phyloP scores from a whole-genome alignment of 108 stramenopile genomes.

The Conticribra guillardii region DNA sequence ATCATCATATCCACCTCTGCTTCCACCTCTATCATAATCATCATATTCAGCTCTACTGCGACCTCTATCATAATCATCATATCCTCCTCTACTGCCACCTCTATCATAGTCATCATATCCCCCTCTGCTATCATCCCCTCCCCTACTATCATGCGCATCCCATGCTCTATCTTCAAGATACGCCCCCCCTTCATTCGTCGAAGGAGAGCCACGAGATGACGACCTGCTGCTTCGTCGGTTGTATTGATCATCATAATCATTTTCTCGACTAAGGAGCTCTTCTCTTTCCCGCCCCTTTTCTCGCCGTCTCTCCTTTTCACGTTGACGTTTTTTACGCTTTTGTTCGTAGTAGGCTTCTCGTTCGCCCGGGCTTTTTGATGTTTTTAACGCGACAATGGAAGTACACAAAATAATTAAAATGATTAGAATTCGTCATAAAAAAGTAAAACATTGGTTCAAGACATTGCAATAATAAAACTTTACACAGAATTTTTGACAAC shows the following conservation, averaged over 20 bases:
- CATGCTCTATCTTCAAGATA: constrained; percentile 9
- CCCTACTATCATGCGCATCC: constrained; percentile 7
- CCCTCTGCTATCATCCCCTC: constrained; percentile 4
- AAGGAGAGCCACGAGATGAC: not conserved
- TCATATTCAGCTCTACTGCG: constrained; percentile 5
- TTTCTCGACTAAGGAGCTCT: constrained; percentile 5
- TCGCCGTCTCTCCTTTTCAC: constrained; percentile 6
- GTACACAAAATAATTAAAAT: too few species aligned
- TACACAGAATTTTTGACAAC: constrained; percentile 1
- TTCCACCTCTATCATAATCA: not conserved
- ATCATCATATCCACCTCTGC: constrained; percentile 7
- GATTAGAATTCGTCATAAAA: too few species aligned
- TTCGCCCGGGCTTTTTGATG: constrained; percentile 16
- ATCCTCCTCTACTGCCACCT: constrained; percentile 10
- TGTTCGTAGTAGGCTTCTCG: constrained; percentile 38
- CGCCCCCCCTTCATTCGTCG: constrained; percentile 19
- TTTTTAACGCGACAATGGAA: not conserved
- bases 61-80: constrained; percentile 13
- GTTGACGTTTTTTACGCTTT: constrained; percentile 18
- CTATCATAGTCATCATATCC: constrained; percentile 11
- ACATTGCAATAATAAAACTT: too few species aligned
- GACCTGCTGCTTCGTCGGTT: too few species aligned
- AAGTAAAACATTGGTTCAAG: too few species aligned
- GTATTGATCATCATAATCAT: constrained; percentile 11
- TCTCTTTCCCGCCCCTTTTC: constrained; percentile 9